These are phyloP conservation scores for Lathyrus oleraceus DNA, from an alignment of 306 rosid genomes.

Conservation along the genomic window DNA sequence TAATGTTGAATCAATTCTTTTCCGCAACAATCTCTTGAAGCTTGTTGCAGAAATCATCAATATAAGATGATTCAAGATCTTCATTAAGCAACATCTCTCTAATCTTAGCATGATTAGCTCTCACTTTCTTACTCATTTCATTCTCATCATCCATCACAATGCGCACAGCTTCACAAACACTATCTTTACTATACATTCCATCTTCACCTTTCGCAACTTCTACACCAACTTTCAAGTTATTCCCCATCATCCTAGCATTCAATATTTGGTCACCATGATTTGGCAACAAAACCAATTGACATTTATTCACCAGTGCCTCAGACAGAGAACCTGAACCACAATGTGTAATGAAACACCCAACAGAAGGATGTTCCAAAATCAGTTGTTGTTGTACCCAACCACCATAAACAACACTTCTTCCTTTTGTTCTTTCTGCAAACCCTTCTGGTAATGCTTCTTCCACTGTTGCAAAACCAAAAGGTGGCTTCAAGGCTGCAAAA, in stretches of 20 bases:
- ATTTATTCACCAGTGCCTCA: slow-evolving; percentile 35
- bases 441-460: slow-evolving; percentile 42
- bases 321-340: slow-evolving; percentile 43
- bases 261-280: slow-evolving; percentile 31
- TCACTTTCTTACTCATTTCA: slow-evolving; percentile 31
- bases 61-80: slow-evolving; percentile 31
- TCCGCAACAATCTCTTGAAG: slow-evolving; percentile 37
- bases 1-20: background rate
- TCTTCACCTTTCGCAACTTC: slow-evolving; percentile 41
- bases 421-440: slow-evolving; percentile 29
- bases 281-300: slow-evolving; percentile 41
- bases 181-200: slow-evolving; percentile 32
- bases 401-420: slow-evolving; percentile 35
- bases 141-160: slow-evolving; percentile 40
- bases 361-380: slow-evolving; percentile 41
- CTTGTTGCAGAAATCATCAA: slow-evolving; percentile 31
- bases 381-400: slow-evolving; percentile 42
- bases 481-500: slow-evolving; percentile 36
- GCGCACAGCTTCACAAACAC: slow-evolving; percentile 38
- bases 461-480: slow-evolving; percentile 33
- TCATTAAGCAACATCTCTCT: slow-evolving; percentile 32
- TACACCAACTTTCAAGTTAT: slow-evolving; percentile 40
- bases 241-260: slow-evolving; percentile 37
- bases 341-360: slow-evolving; percentile 43
- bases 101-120: slow-evolving; percentile 27